Evolutionary conservation across 140 eudicot species (phyloP), one percentile per base, ranked within the genome.

Genomic region (Bidens hawaiensis): DNA sequence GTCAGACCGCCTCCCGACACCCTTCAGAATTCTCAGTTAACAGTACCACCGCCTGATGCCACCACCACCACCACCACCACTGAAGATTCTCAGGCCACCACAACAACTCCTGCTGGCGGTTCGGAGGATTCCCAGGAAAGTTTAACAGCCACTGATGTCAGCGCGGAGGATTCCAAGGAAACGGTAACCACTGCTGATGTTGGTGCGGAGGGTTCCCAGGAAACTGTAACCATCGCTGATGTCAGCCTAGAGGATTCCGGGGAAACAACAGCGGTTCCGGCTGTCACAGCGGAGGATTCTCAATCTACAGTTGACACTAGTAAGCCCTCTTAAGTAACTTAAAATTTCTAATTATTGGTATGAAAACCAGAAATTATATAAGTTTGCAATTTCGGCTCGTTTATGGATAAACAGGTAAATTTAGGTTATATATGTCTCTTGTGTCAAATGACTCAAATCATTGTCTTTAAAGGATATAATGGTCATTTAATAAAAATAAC

Each of bases 281-380:
- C 36, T 64, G 60, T 65, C 40, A 49, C 55, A 54, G 10, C 67
- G n/a, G 82, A 62, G 24, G 81, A 61, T 76, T 71, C 83, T 25
- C 76, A 58, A 72, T 54, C 72, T 51, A 73, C 58, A 12, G 60
- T 24, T 60, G 85, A 79, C 47, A 78, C 83, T 28, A 54, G 94
- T 90, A 67, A 90, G 95, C 67, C 51, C 26, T 43, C 57, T 36
- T 36, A 4, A 46, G 33, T 7, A 46, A 64, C 30, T 46, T 12
- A 25, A 17, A 16, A 15, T 22, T 6, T 11, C 25, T 12, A 19
- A 10, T 18, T 4, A 38, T 22, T n/a, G n/a, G n/a, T 47, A 50
- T 40, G 16, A 24, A 21, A 19, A 11, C 3, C 25, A 0, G 14
- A 26, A 13, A 2, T n/a, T n/a, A n/a, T n/a, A n/a, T n/a, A 53